phyloP scores from a whole-genome alignment of 441 rosid genomes.

The Melastoma candidum region DNA sequence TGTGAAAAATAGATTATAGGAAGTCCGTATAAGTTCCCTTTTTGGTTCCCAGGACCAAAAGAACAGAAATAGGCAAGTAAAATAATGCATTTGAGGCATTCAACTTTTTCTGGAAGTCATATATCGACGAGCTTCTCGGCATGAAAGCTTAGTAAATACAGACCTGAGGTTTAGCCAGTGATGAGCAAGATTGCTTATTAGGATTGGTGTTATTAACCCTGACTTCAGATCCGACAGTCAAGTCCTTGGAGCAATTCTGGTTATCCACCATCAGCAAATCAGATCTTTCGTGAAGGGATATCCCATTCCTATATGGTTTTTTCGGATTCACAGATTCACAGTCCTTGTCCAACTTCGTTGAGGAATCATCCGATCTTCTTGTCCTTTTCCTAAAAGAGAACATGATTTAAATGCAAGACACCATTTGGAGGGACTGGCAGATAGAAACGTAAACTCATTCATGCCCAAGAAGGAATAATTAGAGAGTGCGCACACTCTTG shows the following conservation, averaged over 20 bases:
- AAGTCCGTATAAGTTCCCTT: no score
- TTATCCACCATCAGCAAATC: slow-evolving; percentile 33
- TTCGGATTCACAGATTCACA: slow-evolving; percentile 25
- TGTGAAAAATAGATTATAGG: no score
- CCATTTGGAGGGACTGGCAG: no score
- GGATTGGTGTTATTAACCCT: slow-evolving; percentile 36
- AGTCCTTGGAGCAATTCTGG: slow-evolving; percentile 33
- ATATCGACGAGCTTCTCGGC: no score
- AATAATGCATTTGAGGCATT: no score
- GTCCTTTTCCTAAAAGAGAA: slow-evolving; percentile 31
- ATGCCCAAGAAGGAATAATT: no score
- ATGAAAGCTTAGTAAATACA: slow-evolving; percentile 10
- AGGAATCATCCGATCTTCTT: slow-evolving; percentile 29
- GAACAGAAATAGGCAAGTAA: no score
- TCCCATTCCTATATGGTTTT: slow-evolving; percentile 41
- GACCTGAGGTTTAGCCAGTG: slow-evolving; percentile 50
- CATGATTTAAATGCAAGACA: no score
- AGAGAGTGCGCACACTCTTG: no score
- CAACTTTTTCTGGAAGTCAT: no score
- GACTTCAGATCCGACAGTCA: slow-evolving; percentile 41
- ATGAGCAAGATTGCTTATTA: slow-evolving; percentile 46
- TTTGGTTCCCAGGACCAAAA: no score
- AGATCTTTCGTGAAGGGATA: slow-evolving; percentile 29
- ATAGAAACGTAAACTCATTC: no score
- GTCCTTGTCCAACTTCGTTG: slow-evolving; percentile 28